Evolutionary conservation across 352 stramenopile species (phyloP).

Genomic region (Globisporangium uncinulatum): DNA sequence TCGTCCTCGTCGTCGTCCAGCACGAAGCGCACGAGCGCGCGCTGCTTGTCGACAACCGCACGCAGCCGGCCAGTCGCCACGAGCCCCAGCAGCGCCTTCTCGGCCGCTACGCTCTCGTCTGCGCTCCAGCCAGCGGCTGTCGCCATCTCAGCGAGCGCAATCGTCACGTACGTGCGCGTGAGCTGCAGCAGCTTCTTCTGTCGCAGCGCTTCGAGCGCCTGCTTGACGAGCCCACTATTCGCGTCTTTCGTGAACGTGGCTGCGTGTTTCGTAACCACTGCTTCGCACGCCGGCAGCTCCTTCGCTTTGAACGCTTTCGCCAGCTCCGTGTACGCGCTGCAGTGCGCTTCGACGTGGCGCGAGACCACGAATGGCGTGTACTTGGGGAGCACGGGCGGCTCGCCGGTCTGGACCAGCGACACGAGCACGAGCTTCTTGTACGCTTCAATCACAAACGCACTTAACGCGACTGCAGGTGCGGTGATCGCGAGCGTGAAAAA

Average conservation of each 20-base stretch:
- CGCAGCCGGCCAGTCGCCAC: constrained; percentile 49
- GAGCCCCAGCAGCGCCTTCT: constrained; percentile 61
- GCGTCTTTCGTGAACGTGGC: constrained; percentile 47
- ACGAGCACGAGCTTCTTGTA: constrained; percentile 81
- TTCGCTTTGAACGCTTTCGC: constrained; percentile 49
- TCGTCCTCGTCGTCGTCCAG: constrained; percentile 50
- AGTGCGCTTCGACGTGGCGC: constrained; percentile 66
- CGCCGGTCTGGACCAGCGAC: constrained; percentile 53
- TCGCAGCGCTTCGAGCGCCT: constrained; percentile 61
- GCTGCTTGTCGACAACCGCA: constrained; percentile 71
- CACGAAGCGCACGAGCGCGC: constrained; percentile 74
- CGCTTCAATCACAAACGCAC: constrained; percentile 73
- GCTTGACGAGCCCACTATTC: constrained; percentile 78
- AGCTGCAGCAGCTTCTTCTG: constrained; percentile 68
- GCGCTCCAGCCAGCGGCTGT: constrained; percentile 38
- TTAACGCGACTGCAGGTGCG: constrained; percentile 60
- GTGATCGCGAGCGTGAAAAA: constrained; percentile 73
- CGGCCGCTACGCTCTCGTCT: constrained; percentile 20
- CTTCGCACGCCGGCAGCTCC: constrained; percentile 22
- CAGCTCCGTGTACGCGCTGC: constrained; percentile 49
- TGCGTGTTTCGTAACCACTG: constrained; percentile 36
- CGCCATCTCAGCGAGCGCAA: constrained; percentile 59
- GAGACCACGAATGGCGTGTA: constrained; percentile 76
- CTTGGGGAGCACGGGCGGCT: constrained; percentile 58
- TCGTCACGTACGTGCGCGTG: constrained; percentile 73